Conservation (phyloP, 2,329 filamentous ascomycete species). For the Verticillium isaacii region DNA sequence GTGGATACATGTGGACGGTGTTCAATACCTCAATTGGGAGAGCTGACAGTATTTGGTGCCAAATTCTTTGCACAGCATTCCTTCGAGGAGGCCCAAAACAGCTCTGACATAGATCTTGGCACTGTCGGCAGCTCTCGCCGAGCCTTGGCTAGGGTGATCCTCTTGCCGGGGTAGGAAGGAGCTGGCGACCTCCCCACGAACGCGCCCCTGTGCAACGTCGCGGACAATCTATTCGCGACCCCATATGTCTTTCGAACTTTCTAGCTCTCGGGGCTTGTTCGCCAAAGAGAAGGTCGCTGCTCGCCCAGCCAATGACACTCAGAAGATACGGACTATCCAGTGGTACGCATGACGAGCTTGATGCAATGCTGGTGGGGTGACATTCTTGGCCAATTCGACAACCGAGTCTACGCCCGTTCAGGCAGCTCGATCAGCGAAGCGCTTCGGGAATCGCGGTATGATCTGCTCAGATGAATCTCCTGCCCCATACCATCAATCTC, state of each 20-base stretch:
- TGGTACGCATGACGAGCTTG: neutral
- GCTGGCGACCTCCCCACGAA: neutral
- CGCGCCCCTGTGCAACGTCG: neutral
- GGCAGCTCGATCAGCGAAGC: constrained; percentile 8
- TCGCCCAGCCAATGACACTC: neutral
- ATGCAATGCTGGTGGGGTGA: neutral
- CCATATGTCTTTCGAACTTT: neutral
- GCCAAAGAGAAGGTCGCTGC: neutral
- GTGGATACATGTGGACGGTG: no score
- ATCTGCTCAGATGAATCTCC: constrained; percentile 12
- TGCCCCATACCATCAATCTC: constrained; percentile 10
- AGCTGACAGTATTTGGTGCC: no score
- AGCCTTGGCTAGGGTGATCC: neutral
- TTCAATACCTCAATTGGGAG: no score
- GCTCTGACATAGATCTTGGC: neutral
- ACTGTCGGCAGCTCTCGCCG: neutral
- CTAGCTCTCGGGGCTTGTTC: neutral
- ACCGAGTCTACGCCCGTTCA: constrained; percentile 8
- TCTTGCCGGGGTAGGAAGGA: neutral
- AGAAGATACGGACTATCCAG: neutral
- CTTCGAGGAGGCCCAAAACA: no score
- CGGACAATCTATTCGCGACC: neutral
- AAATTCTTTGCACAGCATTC: no score
- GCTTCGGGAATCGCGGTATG: constrained; percentile 9
- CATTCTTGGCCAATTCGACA: neutral